Evolutionary conservation across 495 filamentous ascomycete genomes (phyloP), one percentile per base, ranked within the genome.

Genomic region (Aspergillus heteromorphus): DNA sequence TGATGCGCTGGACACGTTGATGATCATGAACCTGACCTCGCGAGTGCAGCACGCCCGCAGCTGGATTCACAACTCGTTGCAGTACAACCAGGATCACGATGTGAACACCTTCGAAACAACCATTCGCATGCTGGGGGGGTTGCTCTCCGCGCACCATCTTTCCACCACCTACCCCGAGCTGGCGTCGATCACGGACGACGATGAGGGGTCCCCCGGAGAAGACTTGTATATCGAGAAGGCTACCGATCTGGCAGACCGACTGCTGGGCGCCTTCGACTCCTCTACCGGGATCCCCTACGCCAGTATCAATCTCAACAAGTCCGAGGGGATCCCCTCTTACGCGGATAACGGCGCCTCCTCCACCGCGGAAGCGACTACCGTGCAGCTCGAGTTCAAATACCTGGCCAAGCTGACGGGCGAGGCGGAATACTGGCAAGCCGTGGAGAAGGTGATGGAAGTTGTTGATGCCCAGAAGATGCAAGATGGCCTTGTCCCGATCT

Each of bases 101-200:
- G 95, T 99, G 36, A 97, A 87, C 69, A 97, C 91, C 0, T 99
- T 99, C 63, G 93, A 99, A 67, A 97, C 93, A 0, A 97, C 92
- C 1, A 99, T 97, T 57, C 88, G 95, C 53, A 97, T 99, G 92
- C 72, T 99, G 29, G 93, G 93, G 18, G 93, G 93, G 2, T 79
- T 99, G 17, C 77, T 99, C 16, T 96, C 93, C 8, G 93, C 93
- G 18, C 91, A 99, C 63, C 96, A 97, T 65, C 81, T 99, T 4
- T 92, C 89, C 18, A 88, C 83, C 16, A 73, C 79, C 40, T 89
- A 79, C 58, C 87, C 88, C 0, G 56, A 82, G 17, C 66, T 89
- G 64, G 87, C 87, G 13, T 79, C 86, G 11, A 68, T 87, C 54
- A 40, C 70, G 14, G 85, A 87, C 25, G 86, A 87, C 40, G 82